Percentiles rank a stretch among this genome's conserved stretches.
phyloP scores from a whole-genome alignment of 2,329 filamentous ascomycete species.

The Paecilomyces formosus region DNA sequence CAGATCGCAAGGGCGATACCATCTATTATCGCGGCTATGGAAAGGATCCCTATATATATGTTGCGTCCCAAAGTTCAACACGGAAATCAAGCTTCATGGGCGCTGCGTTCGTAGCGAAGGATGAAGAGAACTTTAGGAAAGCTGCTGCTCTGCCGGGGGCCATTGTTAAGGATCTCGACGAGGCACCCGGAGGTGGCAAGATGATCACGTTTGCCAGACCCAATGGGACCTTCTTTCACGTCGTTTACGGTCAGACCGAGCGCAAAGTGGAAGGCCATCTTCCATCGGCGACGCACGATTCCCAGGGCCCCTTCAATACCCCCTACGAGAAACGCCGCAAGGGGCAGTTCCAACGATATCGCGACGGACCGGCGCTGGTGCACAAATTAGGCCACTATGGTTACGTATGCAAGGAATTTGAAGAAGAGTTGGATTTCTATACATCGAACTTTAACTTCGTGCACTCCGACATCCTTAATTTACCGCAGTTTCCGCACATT shows the following conservation, averaged over 20 bases:
- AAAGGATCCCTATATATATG: conserved; percentile 52
- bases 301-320: conserved; percentile 10
- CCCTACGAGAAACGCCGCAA: conserved; percentile 11
- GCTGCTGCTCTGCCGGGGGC: conserved; percentile 45
- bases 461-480: conserved; percentile 25
- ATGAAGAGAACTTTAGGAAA: conserved; percentile 46
- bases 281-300: conserved; percentile 7
- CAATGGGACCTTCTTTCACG: conserved; percentile 51
- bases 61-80: conserved; percentile 45
- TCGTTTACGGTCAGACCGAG: conserved; percentile 48
- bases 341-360: conserved; percentile 26
- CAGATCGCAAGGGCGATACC: conserved; percentile 25
- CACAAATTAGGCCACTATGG: conserved; percentile 37
- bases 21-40: conserved; percentile 58
- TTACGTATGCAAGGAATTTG: conserved; percentile 23
- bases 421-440: conserved; percentile 29
- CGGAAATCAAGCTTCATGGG: conserved; percentile 48
- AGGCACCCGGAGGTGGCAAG: conserved; percentile 13
- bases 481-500: conserved; percentile 20
- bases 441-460: conserved; percentile 36
- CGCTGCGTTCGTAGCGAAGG: conserved; percentile 51
- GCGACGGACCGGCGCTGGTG: conserved; percentile 20
- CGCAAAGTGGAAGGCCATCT: conserved; percentile 28
- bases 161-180: conserved; percentile 42
- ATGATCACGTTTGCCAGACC: conserved; percentile 30